Conservation (phyloP, 352 stramenopile genomes). For the Phytophthora sp. region DNA sequence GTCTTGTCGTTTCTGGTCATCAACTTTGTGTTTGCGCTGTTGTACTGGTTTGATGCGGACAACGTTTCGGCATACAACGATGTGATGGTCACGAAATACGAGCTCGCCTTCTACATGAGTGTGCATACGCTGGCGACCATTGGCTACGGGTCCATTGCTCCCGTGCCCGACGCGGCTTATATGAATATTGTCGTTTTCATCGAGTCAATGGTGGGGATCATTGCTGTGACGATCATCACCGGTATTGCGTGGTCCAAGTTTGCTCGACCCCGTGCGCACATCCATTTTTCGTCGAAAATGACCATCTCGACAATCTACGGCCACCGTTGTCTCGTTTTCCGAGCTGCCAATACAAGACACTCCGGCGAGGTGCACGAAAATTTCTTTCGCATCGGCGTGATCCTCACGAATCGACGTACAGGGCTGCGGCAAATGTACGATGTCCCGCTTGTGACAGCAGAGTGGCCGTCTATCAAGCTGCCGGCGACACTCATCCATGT, state of each 20-base stretch:
- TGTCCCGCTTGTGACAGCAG: slow-evolving; percentile 75
- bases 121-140: slow-evolving; percentile 85
- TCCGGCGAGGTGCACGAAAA: slow-evolving; percentile 84
- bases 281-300: slow-evolving; percentile 81
- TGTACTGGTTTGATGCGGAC: slow-evolving; percentile 61
- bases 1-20: slow-evolving; percentile 70
- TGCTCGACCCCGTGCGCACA: slow-evolving; percentile 75
- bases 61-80: slow-evolving; percentile 55
- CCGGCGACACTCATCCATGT: slow-evolving; percentile 85
- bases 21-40: slow-evolving; percentile 64
- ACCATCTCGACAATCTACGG: slow-evolving; percentile 74
- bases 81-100: slow-evolving; percentile 57
- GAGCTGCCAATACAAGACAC: slow-evolving; percentile 80
- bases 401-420: slow-evolving; percentile 84
- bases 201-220: slow-evolving; percentile 79
- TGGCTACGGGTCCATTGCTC: slow-evolving; percentile 78
- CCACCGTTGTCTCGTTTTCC: slow-evolving; percentile 81
- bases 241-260: slow-evolving; percentile 90
- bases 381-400: slow-evolving; percentile 84
- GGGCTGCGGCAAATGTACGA: slow-evolving; percentile 84
- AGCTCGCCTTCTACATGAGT: slow-evolving; percentile 82
- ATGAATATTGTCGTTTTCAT: slow-evolving; percentile 85
- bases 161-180: slow-evolving; percentile 52
- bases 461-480: slow-evolving; percentile 86
- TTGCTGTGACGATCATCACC: slow-evolving; percentile 83